Evolutionary conservation across 2,329 filamentous ascomycete genomes (phyloP), one percentile per base, ranked within the genome.

Genomic region (Trichoderma aggressivum): DNA sequence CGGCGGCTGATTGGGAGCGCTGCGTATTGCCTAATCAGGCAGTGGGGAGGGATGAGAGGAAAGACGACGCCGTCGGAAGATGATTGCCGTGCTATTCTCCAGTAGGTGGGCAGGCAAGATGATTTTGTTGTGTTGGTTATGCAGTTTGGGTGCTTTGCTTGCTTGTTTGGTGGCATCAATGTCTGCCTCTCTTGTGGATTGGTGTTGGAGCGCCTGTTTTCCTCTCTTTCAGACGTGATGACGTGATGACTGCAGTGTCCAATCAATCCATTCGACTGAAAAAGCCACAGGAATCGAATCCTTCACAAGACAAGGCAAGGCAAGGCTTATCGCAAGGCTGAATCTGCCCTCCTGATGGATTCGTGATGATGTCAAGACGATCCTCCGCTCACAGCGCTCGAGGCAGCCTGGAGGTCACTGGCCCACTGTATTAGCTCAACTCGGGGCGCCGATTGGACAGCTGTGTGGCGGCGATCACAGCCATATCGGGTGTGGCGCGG

Each of bases 11-110:
- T 61, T 69, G 21, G 47, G 21, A 61, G 65, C 65, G 65, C 36
- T 50, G 56, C 56, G 65, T 69, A 24, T 59, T 69, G 47, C 65
- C 65, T 43, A 16, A 69, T 61, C 55, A 53, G 56, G 65, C 55
- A 69, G 56, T 61, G 28, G 14, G 63, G 36, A 16, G 8, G 26
- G 14, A 5, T 18, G 24, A 50, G 28, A 34, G 2, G 36, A 60
- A 18, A 24, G 28, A 21, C 16, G 65, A 53, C 65, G 21, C 47
- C 47, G 18, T 34, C 32, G 14, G 16, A 5, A 21, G 26, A 32
- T 30, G 28, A 14, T 24, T 53, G 47, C 11, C 47, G 47, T 53
- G 5, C 47, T 53, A 53, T 53, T 0, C 47, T 53, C 11, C 21
- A 53, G 47, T 53, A 53, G 47, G 21, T 24, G 24, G 5, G 6